These are phyloP conservation scores for Podospora bellae-mahoneyi DNA, from an alignment of 495 filamentous ascomycete species.

Conservation along the genomic window DNA sequence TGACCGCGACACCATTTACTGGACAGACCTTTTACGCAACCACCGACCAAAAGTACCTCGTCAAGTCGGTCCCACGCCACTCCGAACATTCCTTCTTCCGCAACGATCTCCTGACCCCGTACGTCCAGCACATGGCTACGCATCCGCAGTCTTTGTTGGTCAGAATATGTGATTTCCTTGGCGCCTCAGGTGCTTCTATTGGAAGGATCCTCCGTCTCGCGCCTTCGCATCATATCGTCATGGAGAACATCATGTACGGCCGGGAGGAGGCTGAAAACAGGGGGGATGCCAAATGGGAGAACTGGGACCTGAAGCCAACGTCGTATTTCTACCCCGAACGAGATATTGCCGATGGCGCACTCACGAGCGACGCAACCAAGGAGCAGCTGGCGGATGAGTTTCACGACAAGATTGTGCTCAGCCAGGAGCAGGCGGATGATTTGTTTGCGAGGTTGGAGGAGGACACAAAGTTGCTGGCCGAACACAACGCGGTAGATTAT, in stretches of 20 bases:
- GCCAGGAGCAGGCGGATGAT: conserved; percentile 45
- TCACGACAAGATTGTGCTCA: conserved; percentile 59
- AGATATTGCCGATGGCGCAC: conserved; percentile 56
- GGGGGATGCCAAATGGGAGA: conserved; percentile 54
- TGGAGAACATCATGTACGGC: conserved; percentile 67
- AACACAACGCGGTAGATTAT: conserved; percentile 64
- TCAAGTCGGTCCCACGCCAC: conserved; percentile 63
- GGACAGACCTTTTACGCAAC: conserved; percentile 65
- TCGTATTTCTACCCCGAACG: conserved; percentile 71
- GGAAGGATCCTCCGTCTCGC: conserved; percentile 53
- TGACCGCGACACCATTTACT: no score
- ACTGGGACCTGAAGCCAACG: conserved; percentile 67
- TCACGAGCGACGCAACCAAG: conserved; percentile 58
- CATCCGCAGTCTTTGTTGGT: conserved; percentile 59
- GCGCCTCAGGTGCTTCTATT: conserved; percentile 49
- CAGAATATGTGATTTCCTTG: conserved; percentile 65
- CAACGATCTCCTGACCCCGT: conserved; percentile 57
- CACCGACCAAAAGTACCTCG: conserved; percentile 55
- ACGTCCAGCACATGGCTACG: conserved; percentile 56
- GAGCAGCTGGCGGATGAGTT: conserved; percentile 60
- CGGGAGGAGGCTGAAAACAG: conserved; percentile 40
- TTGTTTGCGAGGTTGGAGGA: conserved; percentile 49
- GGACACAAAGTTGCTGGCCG: conserved; percentile 58
- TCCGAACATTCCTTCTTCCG: conserved; percentile 69
- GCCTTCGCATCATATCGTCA: conserved; percentile 66